phyloP scores from a whole-genome alignment of 2,329 filamentous ascomycete species.

The Ustulina deusta region DNA sequence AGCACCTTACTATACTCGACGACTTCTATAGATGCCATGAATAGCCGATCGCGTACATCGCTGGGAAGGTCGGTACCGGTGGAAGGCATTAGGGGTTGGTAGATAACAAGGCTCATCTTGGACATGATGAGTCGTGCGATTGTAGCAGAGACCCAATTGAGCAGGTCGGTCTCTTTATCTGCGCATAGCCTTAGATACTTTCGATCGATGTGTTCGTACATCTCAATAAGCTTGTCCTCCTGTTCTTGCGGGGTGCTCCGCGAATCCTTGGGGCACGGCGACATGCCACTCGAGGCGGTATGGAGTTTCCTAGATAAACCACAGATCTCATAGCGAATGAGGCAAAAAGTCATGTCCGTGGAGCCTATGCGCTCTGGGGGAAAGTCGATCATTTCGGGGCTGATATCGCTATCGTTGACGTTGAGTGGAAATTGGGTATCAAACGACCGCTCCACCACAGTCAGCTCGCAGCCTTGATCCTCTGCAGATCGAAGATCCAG shows the following conservation, averaged over 20 bases:
- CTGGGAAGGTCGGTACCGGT: conserved; percentile 53
- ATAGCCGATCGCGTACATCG: conserved; percentile 58
- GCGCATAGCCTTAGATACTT: conserved; percentile 65
- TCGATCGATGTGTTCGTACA: conserved; percentile 63
- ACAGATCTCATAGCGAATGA: conserved; percentile 60
- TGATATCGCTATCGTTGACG: conserved; percentile 66
- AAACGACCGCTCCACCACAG: conserved; percentile 59
- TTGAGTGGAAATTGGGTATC: conserved; percentile 69
- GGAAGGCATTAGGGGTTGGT: conserved; percentile 63
- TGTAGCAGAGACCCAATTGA: conserved; percentile 65
- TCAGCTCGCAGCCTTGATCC: conserved; percentile 66
- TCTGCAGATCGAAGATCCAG: conserved; percentile 71
- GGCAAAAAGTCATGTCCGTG: conserved; percentile 64
- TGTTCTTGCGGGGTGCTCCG: conserved; percentile 57
- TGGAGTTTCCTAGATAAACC: conserved; percentile 56
- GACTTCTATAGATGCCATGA: conserved; percentile 65
- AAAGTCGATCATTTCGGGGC: conserved; percentile 59
- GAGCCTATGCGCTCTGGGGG: conserved; percentile 62
- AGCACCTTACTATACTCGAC: conserved; percentile 68
- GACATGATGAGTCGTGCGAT: conserved; percentile 63
- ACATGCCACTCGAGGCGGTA: conserved; percentile 52
- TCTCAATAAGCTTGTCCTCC: conserved; percentile 58
- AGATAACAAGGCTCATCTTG: conserved; percentile 67
- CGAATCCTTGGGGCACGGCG: conserved; percentile 50
- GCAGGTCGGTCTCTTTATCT: conserved; percentile 57